A percentile compares a stretch with the other conserved stretches of the same genome.
Evolutionary conservation across 306 rosid species (phyloP).

Genomic region (Quercus engelmannii): DNA sequence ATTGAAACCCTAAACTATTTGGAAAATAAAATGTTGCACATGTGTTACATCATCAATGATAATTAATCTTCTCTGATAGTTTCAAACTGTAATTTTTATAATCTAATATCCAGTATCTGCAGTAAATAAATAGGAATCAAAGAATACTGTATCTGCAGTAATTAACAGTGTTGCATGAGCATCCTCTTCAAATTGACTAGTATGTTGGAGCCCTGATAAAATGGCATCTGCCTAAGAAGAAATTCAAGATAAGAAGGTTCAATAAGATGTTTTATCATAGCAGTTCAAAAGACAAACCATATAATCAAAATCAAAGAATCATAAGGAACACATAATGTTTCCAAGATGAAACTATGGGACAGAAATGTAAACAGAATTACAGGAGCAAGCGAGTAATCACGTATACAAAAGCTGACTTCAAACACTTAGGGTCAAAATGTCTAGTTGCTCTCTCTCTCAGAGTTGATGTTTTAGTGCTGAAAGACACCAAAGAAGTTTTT

Average conservation of each 20-base stretch:
- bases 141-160: slow-evolving; percentile 86
- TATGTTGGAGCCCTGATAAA: slow-evolving; percentile 44
- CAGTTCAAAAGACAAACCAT: not conserved
- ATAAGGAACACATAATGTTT: not conserved
- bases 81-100: no score
- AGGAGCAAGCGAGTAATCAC: no score
- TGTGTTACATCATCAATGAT: no score
- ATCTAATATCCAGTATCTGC: not conserved
- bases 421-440: no score
- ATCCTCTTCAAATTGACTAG: slow-evolving; percentile 44
- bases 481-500: not conserved
- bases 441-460: no score
- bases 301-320: not conserved
- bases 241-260: slow-evolving; percentile 13
- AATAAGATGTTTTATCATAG: not conserved
- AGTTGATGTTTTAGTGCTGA: not conserved
- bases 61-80: no score
- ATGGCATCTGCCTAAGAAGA: slow-evolving; percentile 87
- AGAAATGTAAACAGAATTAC: not conserved
- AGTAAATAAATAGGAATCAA: slow-evolving; percentile 14
- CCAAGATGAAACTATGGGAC: not conserved
- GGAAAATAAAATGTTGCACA: no score
- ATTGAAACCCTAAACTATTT: no score
- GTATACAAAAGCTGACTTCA: no score
- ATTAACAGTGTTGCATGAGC: slow-evolving; percentile 52